Base-by-base conservation (phyloP, 345 rosid species). In the Pistacia vera region DNA sequence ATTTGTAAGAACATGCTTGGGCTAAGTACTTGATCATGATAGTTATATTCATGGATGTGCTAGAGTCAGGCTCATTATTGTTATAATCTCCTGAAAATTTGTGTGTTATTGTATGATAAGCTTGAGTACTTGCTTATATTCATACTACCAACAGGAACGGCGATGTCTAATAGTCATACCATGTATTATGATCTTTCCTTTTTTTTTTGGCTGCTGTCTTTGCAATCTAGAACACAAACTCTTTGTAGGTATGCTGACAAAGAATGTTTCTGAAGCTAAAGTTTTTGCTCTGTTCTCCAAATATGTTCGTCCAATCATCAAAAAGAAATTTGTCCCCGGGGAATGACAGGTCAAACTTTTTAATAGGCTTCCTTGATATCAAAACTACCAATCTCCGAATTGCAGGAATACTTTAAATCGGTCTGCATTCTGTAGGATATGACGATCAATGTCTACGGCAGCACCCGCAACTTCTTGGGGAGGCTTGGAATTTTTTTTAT, bases 221-320 rank as follows among this genome's bases (percentile, higher is more conserved):
- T 82, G 75, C 74, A 72, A 85, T 88, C 63, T 86, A 97, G 99
- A 97, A 63, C 99, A 97, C 82, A 97, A 97, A 81, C 98, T 97
- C 72, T 97, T 97, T 74, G 90, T 97, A 30, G 98, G 99, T 77
- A 97, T 97, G 99, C 92, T 97, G 82, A 98, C 98, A 30, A 94
- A 97, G 89, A 94, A 90, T 82, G 93, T 94, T 55, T 72, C 94
- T 51, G 98, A 97, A 84, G 88, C 86, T 80, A 98, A 94, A 74
- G 81, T 94, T 75, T 80, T 90, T 71, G 82, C 83, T 35, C 81
- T 94, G 30, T 97, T 97, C 85, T 92, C 97, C 69, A 77, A 79
- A 17, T 87, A 75, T 44, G 78, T 75, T n/a, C 72, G 78, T 22
- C 78, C 72, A 58, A 67, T 75, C 72, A 75, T 75, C 72, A 66